phyloP scores from a whole-genome alignment of 495 filamentous ascomycete genomes.

The Tuber borchii region DNA sequence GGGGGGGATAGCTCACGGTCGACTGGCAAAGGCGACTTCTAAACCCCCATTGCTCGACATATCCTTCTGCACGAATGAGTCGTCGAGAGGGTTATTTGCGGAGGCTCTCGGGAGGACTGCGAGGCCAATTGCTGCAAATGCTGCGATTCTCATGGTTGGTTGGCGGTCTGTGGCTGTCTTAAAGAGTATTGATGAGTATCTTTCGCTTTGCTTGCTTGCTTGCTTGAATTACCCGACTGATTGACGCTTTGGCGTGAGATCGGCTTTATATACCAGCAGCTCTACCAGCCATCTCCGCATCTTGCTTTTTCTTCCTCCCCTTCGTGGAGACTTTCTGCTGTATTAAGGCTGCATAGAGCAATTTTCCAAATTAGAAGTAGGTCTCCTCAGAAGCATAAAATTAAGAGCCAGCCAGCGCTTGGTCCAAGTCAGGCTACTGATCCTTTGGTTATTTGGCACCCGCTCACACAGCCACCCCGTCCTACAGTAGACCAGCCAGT shows the following conservation, averaged over 20 bases:
- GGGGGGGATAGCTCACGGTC: conserved; percentile 24
- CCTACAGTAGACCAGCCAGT: not conserved
- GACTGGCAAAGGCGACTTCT: conserved; percentile 35
- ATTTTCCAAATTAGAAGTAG: not conserved
- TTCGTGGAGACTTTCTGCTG: not conserved
- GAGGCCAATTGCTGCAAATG: not conserved
- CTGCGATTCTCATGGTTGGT: not conserved
- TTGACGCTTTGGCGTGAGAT: not conserved
- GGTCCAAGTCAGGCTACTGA: not conserved
- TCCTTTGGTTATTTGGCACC: not conserved
- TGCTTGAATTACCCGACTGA: not conserved
- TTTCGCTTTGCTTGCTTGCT: not conserved
- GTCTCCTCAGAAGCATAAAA: not conserved
- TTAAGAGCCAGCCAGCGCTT: not conserved
- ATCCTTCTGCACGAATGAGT: conserved; percentile 28
- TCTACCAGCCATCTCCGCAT: not conserved
- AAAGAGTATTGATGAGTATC: not conserved
- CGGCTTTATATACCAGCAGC: not conserved
- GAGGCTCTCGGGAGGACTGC: not conserved
- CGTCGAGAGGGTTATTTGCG: conserved; percentile 30
- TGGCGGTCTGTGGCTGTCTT: not conserved
- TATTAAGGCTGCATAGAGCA: not conserved
- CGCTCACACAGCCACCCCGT: not conserved
- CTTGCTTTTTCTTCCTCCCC: not conserved
- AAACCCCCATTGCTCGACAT: conserved; percentile 25